Conservation (phyloP, 2,329 filamentous ascomycete species). For the Neophaeococcomyces mojaviensis region DNA sequence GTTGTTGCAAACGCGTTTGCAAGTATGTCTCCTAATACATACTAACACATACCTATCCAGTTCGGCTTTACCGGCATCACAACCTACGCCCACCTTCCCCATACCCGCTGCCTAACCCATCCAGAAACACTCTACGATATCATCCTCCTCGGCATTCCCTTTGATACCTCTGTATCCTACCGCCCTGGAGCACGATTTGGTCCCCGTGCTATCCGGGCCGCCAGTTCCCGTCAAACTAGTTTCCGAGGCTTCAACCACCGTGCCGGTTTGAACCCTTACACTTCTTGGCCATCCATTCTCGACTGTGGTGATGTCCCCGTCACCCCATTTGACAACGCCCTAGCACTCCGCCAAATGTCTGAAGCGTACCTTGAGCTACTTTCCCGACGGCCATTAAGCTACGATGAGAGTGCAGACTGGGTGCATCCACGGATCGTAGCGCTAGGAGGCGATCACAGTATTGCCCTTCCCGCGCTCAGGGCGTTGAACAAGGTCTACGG, state of each 20-base stretch:
- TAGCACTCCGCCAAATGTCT: conserved; percentile 78
- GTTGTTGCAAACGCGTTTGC: too few relatives aligned
- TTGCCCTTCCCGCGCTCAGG: conserved; percentile 62
- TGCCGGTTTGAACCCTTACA: conserved; percentile 75
- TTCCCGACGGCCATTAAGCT: conserved; percentile 33
- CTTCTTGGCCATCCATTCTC: conserved; percentile 66
- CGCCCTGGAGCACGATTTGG: conserved; percentile 67
- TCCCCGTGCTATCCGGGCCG: conserved; percentile 76
- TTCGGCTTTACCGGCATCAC: conserved; percentile 67
- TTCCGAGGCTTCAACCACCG: conserved; percentile 77
- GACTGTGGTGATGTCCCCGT: conserved; percentile 90
- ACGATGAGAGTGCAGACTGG: conserved; percentile 21
- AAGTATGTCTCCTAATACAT: too few relatives aligned
- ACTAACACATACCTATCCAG: conserved; percentile 25
- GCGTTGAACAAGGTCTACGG: conserved; percentile 57
- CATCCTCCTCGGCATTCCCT: conserved; percentile 28
- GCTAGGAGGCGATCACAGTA: conserved; percentile 65
- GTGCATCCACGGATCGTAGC: conserved; percentile 52
- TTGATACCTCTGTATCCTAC: conserved; percentile 29
- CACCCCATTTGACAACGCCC: conserved; percentile 74
- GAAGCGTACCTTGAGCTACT: conserved; percentile 67
- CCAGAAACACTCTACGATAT: conserved; percentile 56
- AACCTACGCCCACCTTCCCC: conserved; percentile 63
- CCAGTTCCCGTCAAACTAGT: conserved; percentile 70
- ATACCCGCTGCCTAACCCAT: conserved; percentile 62